These are phyloP conservation scores for Jasminum sambac DNA, from an alignment of 257 asterid genomes.

Conservation along the genomic window DNA sequence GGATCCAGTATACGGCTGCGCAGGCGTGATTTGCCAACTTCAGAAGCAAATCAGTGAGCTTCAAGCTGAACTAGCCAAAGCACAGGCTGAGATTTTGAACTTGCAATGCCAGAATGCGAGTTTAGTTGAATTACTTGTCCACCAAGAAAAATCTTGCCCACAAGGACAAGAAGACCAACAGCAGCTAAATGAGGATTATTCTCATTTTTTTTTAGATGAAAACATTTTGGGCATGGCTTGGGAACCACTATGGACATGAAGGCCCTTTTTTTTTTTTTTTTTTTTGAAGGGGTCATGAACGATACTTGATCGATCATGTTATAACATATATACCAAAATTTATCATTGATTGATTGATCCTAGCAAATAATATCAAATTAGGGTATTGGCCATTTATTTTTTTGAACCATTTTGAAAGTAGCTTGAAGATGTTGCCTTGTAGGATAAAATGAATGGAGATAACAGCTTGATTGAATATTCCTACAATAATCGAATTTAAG, in stretches of 20 bases:
- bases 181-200: constrained; percentile 21
- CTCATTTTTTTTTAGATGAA: constrained; percentile 43
- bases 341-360: too few relatives aligned
- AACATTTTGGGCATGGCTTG: constrained; percentile 36
- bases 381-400: too few relatives aligned
- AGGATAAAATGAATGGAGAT: too few relatives aligned
- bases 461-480: too few relatives aligned
- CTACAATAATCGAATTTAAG: too few relatives aligned
- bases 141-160: constrained; percentile 25
- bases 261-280: too few relatives aligned
- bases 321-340: too few relatives aligned
- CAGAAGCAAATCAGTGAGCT: constrained; percentile 51
- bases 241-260: constrained; percentile 58
- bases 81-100: constrained; percentile 49
- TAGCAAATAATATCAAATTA: too few relatives aligned
- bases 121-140: constrained; percentile 35
- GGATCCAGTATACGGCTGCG: constrained; percentile 55
- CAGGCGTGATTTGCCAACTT: constrained; percentile 51
- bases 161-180: constrained; percentile 9
- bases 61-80: constrained; percentile 50
- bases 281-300: too few relatives aligned
- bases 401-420: too few relatives aligned
- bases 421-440: too few relatives aligned
- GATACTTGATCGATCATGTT: too few relatives aligned
- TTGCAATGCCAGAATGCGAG: constrained; percentile 45